Evolutionary conservation across 2,329 filamentous ascomycete species (phyloP).

Genomic region (Diaporthe helianthi): DNA sequence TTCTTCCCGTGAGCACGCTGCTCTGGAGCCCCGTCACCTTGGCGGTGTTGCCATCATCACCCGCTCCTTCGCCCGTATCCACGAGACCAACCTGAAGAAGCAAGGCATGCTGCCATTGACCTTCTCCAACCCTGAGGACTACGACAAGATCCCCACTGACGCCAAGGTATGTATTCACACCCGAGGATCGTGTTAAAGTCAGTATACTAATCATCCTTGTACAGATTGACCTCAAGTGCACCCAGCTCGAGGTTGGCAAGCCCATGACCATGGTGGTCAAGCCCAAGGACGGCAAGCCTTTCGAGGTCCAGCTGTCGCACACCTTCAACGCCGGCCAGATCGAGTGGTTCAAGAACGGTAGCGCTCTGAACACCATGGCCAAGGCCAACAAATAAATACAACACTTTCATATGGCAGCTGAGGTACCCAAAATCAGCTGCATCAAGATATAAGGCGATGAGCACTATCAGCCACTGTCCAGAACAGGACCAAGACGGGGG

Average conservation of each 20-base stretch:
- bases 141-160: constrained; percentile 93
- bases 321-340: constrained; percentile 99
- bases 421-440: background rate
- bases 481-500: constrained; percentile 33
- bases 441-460: constrained; percentile 12
- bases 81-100: constrained; percentile 99
- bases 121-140: constrained; percentile 93
- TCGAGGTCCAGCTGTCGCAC: constrained; percentile 85
- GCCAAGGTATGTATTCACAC: constrained; percentile 68
- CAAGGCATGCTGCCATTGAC: constrained; percentile 99
- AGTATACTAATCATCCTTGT: background rate
- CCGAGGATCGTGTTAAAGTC: background rate
- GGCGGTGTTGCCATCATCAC: constrained; percentile 97
- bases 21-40: constrained; percentile 95
- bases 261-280: constrained; percentile 91
- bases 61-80: constrained; percentile 96
- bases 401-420: background rate
- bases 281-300: constrained; percentile 82
- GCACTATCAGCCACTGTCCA: constrained; percentile 1
- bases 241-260: constrained; percentile 89
- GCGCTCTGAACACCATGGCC: constrained; percentile 98
- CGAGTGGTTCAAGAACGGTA: constrained; percentile 98
- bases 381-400: constrained; percentile 59
- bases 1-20: constrained; percentile 96
- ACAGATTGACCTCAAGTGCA: constrained; percentile 82